A percentile compares a stretch with the other conserved stretches of the same genome.
Evolutionary conservation across 169 alveolate species (phyloP).

Genomic region (Cryptosporidium meleagridis): DNA sequence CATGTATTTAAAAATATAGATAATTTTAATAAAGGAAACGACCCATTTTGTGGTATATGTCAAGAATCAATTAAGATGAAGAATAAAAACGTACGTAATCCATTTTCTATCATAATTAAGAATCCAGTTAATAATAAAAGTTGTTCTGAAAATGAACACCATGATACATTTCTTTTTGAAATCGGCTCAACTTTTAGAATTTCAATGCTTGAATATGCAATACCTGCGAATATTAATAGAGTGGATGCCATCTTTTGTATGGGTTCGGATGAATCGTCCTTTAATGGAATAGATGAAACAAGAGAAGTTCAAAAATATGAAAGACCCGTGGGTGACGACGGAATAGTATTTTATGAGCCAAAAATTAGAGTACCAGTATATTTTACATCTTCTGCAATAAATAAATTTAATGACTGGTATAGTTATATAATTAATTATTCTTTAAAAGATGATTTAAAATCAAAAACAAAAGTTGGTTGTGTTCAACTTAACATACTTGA

Average conservation of each 20-base stretch:
- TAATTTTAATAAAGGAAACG: neutral
- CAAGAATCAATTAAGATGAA: neutral
- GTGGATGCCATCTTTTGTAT: slow-evolving; percentile 31
- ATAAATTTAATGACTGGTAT: slow-evolving; percentile 35
- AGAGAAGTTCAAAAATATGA: slow-evolving; percentile 59
- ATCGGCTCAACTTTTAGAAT: slow-evolving; percentile 18
- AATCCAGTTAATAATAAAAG: neutral
- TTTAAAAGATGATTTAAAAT: slow-evolving; percentile 5
- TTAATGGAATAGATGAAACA: slow-evolving; percentile 61
- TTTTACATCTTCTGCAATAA: slow-evolving; percentile 28
- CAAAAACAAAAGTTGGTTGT: slow-evolving; percentile 62
- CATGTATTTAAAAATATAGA: slow-evolving; percentile 61
- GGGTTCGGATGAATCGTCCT: slow-evolving; percentile 41
- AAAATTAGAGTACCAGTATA: slow-evolving; percentile 33
- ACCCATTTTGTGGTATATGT: slow-evolving; percentile 46
- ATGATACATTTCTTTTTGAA: slow-evolving; percentile 44
- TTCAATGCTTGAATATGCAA: slow-evolving; percentile 49
- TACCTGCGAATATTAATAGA: slow-evolving; percentile 30
- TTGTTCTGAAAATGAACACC: neutral
- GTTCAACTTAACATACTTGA: slow-evolving; percentile 30
- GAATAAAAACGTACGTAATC: slow-evolving; percentile 28
- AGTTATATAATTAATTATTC: slow-evolving; percentile 36
- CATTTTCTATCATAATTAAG: slow-evolving; percentile 39
- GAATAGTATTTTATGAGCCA: slow-evolving; percentile 40
- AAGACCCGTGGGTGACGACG: neutral